These are phyloP conservation scores for Trichoderma lentiforme DNA, from an alignment of 2,329 filamentous ascomycete species.

Conservation along the genomic window DNA sequence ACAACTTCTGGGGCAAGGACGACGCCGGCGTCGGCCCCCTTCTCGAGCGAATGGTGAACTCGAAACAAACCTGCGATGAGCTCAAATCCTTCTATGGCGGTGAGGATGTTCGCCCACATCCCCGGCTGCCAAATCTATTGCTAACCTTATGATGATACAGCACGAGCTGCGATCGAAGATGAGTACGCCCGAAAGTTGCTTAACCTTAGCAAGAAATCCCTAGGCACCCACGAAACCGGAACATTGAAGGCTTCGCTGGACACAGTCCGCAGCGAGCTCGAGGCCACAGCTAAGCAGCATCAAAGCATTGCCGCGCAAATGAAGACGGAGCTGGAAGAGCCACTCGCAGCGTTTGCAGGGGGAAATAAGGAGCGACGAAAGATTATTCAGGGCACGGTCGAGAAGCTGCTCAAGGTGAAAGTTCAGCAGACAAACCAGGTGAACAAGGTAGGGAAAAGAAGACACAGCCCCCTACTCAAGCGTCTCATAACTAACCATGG, in stretches of 20 bases:
- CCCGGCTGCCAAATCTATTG: not conserved
- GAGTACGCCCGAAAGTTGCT: slow-evolving; percentile 91
- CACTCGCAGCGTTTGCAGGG: slow-evolving; percentile 83
- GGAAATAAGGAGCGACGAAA: slow-evolving; percentile 96
- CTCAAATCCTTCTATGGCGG: slow-evolving; percentile 84
- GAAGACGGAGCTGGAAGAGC: slow-evolving; percentile 94
- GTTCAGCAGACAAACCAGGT: slow-evolving; percentile 85
- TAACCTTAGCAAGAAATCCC: slow-evolving; percentile 78
- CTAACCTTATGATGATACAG: slow-evolving; percentile 40
- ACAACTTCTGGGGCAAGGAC: slow-evolving; percentile 99
- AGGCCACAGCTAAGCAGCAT: slow-evolving; percentile 91
- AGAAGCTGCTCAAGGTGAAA: slow-evolving; percentile 91
- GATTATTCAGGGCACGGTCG: slow-evolving; percentile 90
- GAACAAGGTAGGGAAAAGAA: slow-evolving; percentile 67
- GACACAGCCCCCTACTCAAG: not conserved
- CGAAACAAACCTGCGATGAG: slow-evolving; percentile 93
- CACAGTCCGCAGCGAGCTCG: slow-evolving; percentile 81
- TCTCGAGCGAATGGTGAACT: slow-evolving; percentile 88
- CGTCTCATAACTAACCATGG: not conserved
- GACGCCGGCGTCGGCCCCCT: slow-evolving; percentile 92
- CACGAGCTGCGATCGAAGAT: slow-evolving; percentile 90
- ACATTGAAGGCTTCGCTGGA: slow-evolving; percentile 82
- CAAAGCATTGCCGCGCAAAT: slow-evolving; percentile 87
- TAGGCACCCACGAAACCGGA: slow-evolving; percentile 84
- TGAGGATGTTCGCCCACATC: slow-evolving; percentile 38